phyloP scores from a whole-genome alignment of 495 filamentous ascomycete species.

The Rusavskia elegans region DNA sequence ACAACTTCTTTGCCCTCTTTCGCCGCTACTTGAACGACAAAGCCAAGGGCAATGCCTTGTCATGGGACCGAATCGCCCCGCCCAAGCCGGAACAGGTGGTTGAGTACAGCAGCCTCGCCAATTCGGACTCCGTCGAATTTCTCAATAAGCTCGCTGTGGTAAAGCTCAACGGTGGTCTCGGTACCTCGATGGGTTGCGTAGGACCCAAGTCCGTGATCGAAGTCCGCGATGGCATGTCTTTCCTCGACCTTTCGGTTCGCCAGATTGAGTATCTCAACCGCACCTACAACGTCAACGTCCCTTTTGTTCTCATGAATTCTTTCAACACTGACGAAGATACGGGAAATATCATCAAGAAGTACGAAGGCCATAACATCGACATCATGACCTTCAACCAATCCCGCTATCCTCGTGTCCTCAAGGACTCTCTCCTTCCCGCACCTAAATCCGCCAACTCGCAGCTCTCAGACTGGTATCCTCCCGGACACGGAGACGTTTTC shows the following conservation, averaged over 20 bases:
- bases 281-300: slow-evolving; percentile 91
- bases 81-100: slow-evolving; percentile 85
- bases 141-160: slow-evolving; percentile 95
- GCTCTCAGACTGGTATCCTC: slow-evolving; percentile 96
- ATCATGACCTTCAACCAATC: slow-evolving; percentile 99
- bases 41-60: slow-evolving; percentile 87
- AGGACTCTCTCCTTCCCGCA: slow-evolving; percentile 92
- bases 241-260: slow-evolving; percentile 95
- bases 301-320: slow-evolving; percentile 99
- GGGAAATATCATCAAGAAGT: slow-evolving; percentile 99
- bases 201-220: slow-evolving; percentile 99
- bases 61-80: slow-evolving; percentile 91
- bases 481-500: slow-evolving; percentile 98
- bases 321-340: slow-evolving; percentile 99
- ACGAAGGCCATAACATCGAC: slow-evolving; percentile 98
- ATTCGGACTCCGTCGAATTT: slow-evolving; percentile 77
- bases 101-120: slow-evolving; percentile 74
- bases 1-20: slow-evolving; percentile 99
- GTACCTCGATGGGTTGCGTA: slow-evolving; percentile 99
- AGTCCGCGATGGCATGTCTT: slow-evolving; percentile 99
- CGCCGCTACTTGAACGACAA: slow-evolving; percentile 96
- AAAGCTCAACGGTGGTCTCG: slow-evolving; percentile 98
- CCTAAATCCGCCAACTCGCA: slow-evolving; percentile 79
- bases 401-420: slow-evolving; percentile 88
- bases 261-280: slow-evolving; percentile 99